phyloP scores from a whole-genome alignment of 768 basidiomycete species.

The Arthromyces matolae region DNA sequence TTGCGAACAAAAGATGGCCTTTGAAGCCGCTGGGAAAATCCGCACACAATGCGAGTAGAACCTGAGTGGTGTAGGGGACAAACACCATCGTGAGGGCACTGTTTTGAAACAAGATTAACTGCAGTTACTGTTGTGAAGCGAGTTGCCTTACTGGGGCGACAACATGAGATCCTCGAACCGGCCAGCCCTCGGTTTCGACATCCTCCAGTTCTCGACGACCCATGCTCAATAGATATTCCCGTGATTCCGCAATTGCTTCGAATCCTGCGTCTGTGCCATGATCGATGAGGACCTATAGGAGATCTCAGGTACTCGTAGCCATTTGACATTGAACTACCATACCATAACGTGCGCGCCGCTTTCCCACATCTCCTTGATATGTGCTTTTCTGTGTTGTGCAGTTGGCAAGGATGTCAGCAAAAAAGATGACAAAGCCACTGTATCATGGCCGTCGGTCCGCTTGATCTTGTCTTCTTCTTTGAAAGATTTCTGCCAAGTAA shows the following conservation, averaged over 20 bases:
- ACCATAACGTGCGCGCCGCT: conserved; percentile 86
- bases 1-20: conserved; percentile 79
- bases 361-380: conserved; percentile 87
- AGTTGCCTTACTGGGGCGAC: conserved; percentile 70
- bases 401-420: conserved; percentile 71
- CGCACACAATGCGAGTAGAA: conserved; percentile 56
- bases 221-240: conserved; percentile 65
- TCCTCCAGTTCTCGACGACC: conserved; percentile 59
- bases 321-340: conserved; percentile 16
- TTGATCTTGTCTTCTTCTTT: conserved; percentile 41
- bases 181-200: conserved; percentile 30
- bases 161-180: conserved; percentile 67
- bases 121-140: conserved; percentile 8
- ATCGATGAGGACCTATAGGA: conserved; percentile 77
- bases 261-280: conserved; percentile 77
- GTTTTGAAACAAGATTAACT: conserved; percentile 11
- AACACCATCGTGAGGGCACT: conserved; percentile 88
- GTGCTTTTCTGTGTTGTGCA: conserved; percentile 52
- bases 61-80: conserved; percentile 76
- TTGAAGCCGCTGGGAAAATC: conserved; percentile 85
- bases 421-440: conserved; percentile 83
- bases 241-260: conserved; percentile 69
- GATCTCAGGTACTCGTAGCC: conserved; percentile 6
- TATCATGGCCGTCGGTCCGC: conserved; percentile 41
- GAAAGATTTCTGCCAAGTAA: conserved; percentile 58